Base-by-base conservation (phyloP, 2,329 filamentous ascomycete species). In the Epichloe sp. region DNA sequence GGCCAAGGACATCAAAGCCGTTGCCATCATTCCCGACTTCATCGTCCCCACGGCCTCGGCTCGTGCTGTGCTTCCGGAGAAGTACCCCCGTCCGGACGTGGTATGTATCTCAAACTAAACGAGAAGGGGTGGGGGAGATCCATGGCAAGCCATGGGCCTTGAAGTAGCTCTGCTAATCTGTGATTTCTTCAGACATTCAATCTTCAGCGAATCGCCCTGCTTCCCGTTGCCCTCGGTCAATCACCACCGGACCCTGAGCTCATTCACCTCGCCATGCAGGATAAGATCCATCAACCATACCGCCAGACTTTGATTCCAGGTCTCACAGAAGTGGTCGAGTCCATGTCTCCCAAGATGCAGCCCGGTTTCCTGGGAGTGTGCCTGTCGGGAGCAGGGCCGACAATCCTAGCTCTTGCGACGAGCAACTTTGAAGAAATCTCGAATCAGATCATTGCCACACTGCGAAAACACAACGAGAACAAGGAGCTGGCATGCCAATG, bases 231-330 rank as follows among this genome's bases (percentile, higher is more conserved):
- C 1, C 77, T 98, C 44, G 89, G 90, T 56, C 84, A 88, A 65
- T 91, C 86, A 7, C 91, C 93, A 10, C 91, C 90, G 2, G 86
- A 96, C 63, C 85, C 93, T 21, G 85, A 94, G 60, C 85, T 95
- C 68, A 98, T 98, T 66, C 94, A 94, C 72, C 82, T 94, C 46
- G 91, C 90, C 45, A 98, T 98, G 93, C 93, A 97, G 71, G 93
- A 98, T 73, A 95, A 90, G 70, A 82, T 98, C 54, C 93, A 98
- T 71, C 93, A 98, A 69, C 93, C 89, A 43, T 97, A 98, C 73
- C 85, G 93, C 50, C 85, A 93, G 69, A 85, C 79, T 2, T 79
- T 98, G 55, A 95, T 98, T 59, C 93, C 93, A 1, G 93, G 91
- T 0, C 77, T 98, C 52, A 85, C 86, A 15, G 86, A 95, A 64